Base-by-base conservation (phyloP, 2,329 filamentous ascomycete genomes). In the Monosporascus sp. region DNA sequence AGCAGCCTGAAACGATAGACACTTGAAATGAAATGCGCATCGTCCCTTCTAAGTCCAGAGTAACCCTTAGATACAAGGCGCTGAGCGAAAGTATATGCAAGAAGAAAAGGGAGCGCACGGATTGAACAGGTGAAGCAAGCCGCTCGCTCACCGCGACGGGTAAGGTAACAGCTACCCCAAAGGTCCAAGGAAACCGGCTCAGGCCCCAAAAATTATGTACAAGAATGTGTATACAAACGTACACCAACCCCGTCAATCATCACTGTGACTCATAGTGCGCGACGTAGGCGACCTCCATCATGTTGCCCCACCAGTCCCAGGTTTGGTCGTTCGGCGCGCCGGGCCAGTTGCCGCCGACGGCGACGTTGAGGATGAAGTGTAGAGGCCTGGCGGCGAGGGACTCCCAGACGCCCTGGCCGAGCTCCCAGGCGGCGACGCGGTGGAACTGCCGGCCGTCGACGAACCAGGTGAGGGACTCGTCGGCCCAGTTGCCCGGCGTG, bases 201-300 rank as follows among this genome's bases (percentile, higher is more conserved):
- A 54, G 50, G 37, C 52, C 40, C 48, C 47, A 50, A 46, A 24
- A 50, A 20, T 8, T 11, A 37, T 37, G 31, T 40, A 22, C 20
- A n/a, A 53, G 35, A 48, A 53, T 48, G n/a, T 51, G 24, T 38
- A 22, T 45, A 43, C 41, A 37, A 26, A 22, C 14, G 37, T 26
- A 41, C 37, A 55, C 49, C 48, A 48, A 40, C 47, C 54, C 7
- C n/a, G 16, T 19, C 49, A 38, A 22, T n/a, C 44, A 11, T 45
- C 37, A 63, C 9, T 51, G 27, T 14, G 64, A 58, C 35, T 63
- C 38, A 58, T 68, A 68, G 0, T 66, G 63, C 17, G 76, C 76
- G 17, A 80, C 75, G 54, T 81, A 80, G 46, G 70, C 72, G 24
- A 80, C 71, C 63, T 81, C 78, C 73, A 81, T 76, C 67, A 77